Base-by-base conservation (phyloP, 768 basidiomycete genomes). In the Naematelia aurantialba region DNA sequence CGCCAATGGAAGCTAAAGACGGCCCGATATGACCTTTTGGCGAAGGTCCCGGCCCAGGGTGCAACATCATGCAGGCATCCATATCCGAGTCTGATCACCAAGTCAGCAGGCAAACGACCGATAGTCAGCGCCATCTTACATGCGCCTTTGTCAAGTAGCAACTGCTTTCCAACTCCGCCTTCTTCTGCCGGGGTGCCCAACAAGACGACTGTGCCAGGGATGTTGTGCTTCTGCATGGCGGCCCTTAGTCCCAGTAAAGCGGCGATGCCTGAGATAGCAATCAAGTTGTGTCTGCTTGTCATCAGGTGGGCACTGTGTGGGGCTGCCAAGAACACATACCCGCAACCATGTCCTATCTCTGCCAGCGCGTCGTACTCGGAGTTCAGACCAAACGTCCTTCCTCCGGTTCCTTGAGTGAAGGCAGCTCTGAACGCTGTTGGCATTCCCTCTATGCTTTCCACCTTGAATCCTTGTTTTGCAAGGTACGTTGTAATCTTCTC, bases 151-250 rank as follows among this genome's bases (percentile, higher is more conserved):
- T 65, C 44, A n/a, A 69, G 50, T 5, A 72, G 52, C 26, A 58
- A 60, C 48, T 61, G 55, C 27, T 72, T 72, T 4, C 70, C 70
- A 21, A 57, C 67, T 17, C 67, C 70, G 3, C 70, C 70, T 57
- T 72, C 70, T 48, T 72, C 70, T 4, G 67, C 70, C 14, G 70
- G 70, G 4, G 67, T 67, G 1, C 70, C 70, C 21, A 72, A 56
- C 0, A 72, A 52, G 4, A 65, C 61, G 48, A 72, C 61, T 1
- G 58, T 62, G n/a, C 70, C 70, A 5, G 56, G 2, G 19, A 68
- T 61, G 19, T 58, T 55, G 27, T 60, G 58, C 26, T 66, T 61
- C 21, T 57, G 65, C 62, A 72, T 56, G 13, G 63, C 65, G 1
- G 62, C 60, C 47, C 61, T 55, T 12, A 63, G 31, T 1, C 62